phyloP scores from a whole-genome alignment of 441 rosid species.

The Croton setiger region DNA sequence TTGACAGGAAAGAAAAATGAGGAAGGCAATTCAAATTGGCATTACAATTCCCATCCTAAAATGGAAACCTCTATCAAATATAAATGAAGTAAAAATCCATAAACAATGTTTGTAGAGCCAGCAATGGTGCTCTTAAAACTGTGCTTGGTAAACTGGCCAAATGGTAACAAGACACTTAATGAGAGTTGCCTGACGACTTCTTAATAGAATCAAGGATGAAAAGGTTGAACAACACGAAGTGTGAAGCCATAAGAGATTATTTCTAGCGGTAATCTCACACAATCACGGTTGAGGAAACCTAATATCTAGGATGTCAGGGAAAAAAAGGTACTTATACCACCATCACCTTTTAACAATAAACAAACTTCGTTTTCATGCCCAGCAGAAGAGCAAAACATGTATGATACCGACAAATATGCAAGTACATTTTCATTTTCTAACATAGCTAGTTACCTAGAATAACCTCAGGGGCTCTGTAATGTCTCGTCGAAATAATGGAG shows the following conservation, averaged over 20 bases:
- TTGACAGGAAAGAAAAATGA: background rate
- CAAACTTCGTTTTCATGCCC: slow-evolving; percentile 1
- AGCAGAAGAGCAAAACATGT: slow-evolving; percentile 10
- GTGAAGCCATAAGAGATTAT: background rate
- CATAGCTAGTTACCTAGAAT: slow-evolving; percentile 61
- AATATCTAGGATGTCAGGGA: background rate
- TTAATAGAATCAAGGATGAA: background rate
- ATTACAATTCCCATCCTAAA: background rate
- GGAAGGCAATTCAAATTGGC: background rate
- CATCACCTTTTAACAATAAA: background rate
- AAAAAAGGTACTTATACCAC: background rate
- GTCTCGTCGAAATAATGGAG: slow-evolving; percentile 82
- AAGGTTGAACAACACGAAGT: background rate
- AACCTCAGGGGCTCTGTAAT: slow-evolving; percentile 91
- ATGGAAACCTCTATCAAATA: background rate
- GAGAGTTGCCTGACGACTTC: background rate
- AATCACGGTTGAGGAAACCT: background rate
- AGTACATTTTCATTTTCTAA: slow-evolving; percentile 20
- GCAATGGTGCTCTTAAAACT: background rate
- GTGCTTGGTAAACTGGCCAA: no score
- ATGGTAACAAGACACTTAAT: background rate
- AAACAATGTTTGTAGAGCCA: background rate
- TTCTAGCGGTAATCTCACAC: background rate
- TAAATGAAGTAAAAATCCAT: background rate
- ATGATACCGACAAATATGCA: slow-evolving; percentile 19